Evolutionary conservation across 2,329 filamentous ascomycete genomes (phyloP), one percentile per base, ranked within the genome.

Genomic region (Neophaeococcomyces aloes): DNA sequence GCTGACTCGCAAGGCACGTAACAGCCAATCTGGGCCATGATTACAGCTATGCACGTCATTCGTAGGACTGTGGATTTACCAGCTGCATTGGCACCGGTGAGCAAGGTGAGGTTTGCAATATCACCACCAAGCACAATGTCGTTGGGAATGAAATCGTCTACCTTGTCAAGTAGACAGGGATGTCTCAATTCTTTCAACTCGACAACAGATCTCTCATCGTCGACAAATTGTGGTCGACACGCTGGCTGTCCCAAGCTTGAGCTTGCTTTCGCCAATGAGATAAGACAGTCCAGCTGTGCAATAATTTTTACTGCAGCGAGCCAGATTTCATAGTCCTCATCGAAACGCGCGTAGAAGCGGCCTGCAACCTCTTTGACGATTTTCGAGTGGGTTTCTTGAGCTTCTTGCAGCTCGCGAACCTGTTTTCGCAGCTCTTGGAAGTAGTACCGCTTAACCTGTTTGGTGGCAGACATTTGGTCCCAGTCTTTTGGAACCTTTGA

Each of bases 21-120:
- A 62, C 89, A 95, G 44, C 91, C 91, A 23, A 98, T 83, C 60
- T 98, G 91, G 0, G 91, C 91, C 78, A 98, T 88, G 55, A 98
- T 96, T 38, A 95, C 89, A 0, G 91, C 91, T 37, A 91, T 79
- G 57, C 91, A 98, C 2, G 89, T 93, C 91, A 96, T 96, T 58
- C 91, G 79, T 25, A 98, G 74, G 33, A 98, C 78, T 1, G 91
- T 98, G 1, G 91, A 96, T 67, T 98, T 98, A 59, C 91, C 91
- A 38, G 91, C 91, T 7, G 91, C 91, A 58, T 98, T 98, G 48
- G 91, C 91, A 60, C 91, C 91, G 1, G 91, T 98, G 30, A 98
- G 75, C 23, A 98, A 71, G 55, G 85, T 87, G 55, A 98, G 89
- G 56, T 89, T 95, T 42, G 86, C 72, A 6, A 74, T 70, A 7